These are phyloP conservation scores for Cercospora citrullina DNA, from an alignment of 2,329 filamentous ascomycete species.

Conservation along the genomic window DNA sequence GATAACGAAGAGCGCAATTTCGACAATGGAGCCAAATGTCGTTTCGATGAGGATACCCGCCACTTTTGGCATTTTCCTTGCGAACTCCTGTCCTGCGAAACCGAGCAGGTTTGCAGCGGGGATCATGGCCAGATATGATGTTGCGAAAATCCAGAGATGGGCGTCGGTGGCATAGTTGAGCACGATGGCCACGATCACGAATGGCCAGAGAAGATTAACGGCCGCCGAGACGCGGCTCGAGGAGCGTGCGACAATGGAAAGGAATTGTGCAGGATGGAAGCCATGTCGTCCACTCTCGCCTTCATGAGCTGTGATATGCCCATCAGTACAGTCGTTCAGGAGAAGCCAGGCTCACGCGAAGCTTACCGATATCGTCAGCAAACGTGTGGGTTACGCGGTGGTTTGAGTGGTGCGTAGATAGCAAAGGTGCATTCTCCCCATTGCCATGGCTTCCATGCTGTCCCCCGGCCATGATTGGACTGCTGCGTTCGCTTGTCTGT, in stretches of 20 bases:
- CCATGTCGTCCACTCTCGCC: slow-evolving; percentile 50
- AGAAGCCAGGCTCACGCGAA: background rate
- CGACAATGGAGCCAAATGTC: slow-evolving; percentile 68
- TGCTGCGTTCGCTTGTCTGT: background rate
- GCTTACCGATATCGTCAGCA: slow-evolving; percentile 18
- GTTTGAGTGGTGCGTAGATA: slow-evolving; percentile 7
- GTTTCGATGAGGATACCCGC: slow-evolving; percentile 57
- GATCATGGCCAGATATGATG: slow-evolving; percentile 52
- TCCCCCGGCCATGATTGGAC: background rate
- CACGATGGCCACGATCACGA: slow-evolving; percentile 49
- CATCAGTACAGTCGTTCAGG: background rate
- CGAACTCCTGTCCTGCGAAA: slow-evolving; percentile 68
- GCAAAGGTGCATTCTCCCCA: slow-evolving; percentile 18
- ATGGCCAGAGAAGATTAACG: slow-evolving; percentile 53
- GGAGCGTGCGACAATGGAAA: slow-evolving; percentile 46
- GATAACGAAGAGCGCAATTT: slow-evolving; percentile 78
- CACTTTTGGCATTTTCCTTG: slow-evolving; percentile 73
- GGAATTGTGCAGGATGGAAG: slow-evolving; percentile 47
- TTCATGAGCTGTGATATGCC: slow-evolving; percentile 31
- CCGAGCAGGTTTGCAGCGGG: slow-evolving; percentile 53
- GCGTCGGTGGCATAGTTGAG: slow-evolving; percentile 48
- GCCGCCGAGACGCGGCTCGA: slow-evolving; percentile 48
- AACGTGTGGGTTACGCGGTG: slow-evolving; percentile 23
- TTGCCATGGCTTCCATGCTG: slow-evolving; percentile 1
- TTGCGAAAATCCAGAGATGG: slow-evolving; percentile 49